phyloP scores from a whole-genome alignment of 2,329 filamentous ascomycete genomes.

The Stemphylium vesicarium region DNA sequence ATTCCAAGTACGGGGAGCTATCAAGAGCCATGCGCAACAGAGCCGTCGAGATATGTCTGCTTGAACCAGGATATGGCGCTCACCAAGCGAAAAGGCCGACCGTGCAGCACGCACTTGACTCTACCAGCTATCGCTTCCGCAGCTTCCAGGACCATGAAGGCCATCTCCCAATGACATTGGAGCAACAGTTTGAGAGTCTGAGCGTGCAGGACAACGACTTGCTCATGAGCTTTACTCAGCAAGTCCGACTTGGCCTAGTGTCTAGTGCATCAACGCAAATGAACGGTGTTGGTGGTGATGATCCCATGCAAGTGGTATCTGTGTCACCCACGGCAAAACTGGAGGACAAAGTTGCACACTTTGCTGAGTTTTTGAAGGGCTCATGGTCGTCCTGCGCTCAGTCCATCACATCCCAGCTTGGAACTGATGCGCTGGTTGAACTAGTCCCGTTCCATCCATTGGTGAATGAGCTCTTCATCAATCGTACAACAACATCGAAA shows the following conservation, averaged over 20 bases:
- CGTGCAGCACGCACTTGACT: constrained; percentile 46
- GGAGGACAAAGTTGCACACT: constrained; percentile 15
- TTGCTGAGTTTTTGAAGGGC: constrained; percentile 44
- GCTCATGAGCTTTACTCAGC: constrained; percentile 40
- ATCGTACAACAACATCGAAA: constrained; percentile 19
- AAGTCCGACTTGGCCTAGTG: constrained; percentile 26
- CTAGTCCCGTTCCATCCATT: constrained; percentile 53
- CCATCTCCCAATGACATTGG: constrained; percentile 13
- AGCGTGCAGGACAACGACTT: constrained; percentile 38
- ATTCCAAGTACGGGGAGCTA: constrained; percentile 88
- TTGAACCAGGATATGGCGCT: constrained; percentile 23
- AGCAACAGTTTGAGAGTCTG: constrained; percentile 46
- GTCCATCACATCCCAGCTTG: constrained; percentile 8
- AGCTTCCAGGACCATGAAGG: constrained; percentile 27
- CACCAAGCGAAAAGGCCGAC: not conserved
- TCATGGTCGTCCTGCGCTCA: constrained; percentile 22
- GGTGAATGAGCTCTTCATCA: constrained; percentile 53
- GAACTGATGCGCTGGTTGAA: constrained; percentile 20
- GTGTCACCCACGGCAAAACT: not conserved
- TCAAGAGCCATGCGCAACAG: constrained; percentile 97
- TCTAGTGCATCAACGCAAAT: not conserved
- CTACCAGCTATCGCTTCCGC: constrained; percentile 49
- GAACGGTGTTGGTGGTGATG: constrained; percentile 4
- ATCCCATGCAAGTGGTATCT: not conserved
- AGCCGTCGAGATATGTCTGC: constrained; percentile 84